Percentiles rank a stretch among this genome's conserved stretches.
These are phyloP conservation scores for Monosporascus ibericus DNA, from an alignment of 2,329 filamentous ascomycete species.

Conservation along the genomic window DNA sequence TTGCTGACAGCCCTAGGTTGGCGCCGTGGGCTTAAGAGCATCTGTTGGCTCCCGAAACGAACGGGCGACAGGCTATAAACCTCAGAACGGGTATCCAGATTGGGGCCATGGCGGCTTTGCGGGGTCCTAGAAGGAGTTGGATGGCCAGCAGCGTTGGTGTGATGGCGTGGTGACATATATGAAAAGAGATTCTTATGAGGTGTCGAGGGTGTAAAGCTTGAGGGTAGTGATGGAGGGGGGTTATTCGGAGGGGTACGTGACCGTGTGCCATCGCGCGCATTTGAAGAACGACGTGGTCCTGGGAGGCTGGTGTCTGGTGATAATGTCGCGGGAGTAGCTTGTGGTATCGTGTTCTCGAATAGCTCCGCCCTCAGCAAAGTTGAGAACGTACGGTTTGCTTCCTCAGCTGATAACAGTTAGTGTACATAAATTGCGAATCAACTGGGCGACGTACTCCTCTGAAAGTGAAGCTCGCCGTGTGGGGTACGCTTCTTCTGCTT, in stretches of 20 bases:
- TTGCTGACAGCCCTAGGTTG: slow-evolving; percentile 89
- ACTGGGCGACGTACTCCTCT: slow-evolving; percentile 62
- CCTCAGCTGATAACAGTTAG: slow-evolving; percentile 57
- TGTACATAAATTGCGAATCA: background rate
- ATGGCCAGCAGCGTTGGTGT: slow-evolving; percentile 67
- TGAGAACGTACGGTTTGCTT: slow-evolving; percentile 91
- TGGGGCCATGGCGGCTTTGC: slow-evolving; percentile 79
- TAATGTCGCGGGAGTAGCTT: slow-evolving; percentile 60
- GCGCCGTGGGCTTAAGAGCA: slow-evolving; percentile 84
- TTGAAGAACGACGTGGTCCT: slow-evolving; percentile 46
- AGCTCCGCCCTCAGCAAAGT: slow-evolving; percentile 82
- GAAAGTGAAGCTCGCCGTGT: slow-evolving; percentile 87
- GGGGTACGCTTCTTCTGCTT: slow-evolving; percentile 78
- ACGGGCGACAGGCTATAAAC: slow-evolving; percentile 95
- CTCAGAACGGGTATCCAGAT: slow-evolving; percentile 83
- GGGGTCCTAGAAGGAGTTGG: slow-evolving; percentile 86
- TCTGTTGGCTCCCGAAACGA: slow-evolving; percentile 84
- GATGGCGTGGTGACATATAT: slow-evolving; percentile 72
- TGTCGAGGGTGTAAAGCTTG: slow-evolving; percentile 81
- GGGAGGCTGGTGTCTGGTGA: slow-evolving; percentile 52
- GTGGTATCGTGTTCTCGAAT: slow-evolving; percentile 85
- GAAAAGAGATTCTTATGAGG: slow-evolving; percentile 97
- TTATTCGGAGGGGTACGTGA: slow-evolving; percentile 77
- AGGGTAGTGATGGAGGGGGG: slow-evolving; percentile 57
- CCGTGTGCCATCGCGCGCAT: slow-evolving; percentile 59